Conservation (phyloP, 306 rosid species). For the Medicago arabica region DNA sequence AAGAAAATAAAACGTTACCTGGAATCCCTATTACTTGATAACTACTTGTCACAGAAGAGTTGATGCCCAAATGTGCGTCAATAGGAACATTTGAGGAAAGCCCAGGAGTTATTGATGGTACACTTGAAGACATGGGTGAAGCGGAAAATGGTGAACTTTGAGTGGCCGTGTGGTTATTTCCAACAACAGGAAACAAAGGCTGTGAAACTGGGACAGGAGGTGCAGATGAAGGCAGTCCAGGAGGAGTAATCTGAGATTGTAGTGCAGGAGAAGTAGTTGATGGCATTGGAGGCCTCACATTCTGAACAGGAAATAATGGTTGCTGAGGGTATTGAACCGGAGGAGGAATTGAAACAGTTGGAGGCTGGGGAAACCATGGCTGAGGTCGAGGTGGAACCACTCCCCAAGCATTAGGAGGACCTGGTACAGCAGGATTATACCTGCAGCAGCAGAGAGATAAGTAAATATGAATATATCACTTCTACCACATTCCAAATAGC, state of each 20-base stretch:
- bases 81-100: conserved; percentile 51
- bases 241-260: conserved; percentile 75
- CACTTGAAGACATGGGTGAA: conserved; percentile 59
- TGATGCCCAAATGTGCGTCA: conserved; percentile 60
- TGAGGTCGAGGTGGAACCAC: conserved; percentile 82
- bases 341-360: conserved; percentile 75
- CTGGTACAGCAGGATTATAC: conserved; percentile 65
- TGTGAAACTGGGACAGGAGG: conserved; percentile 79
- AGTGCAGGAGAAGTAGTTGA: conserved; percentile 59
- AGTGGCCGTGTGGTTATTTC: conserved; percentile 59
- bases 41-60: conserved; percentile 52
- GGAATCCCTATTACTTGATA: conserved; percentile 55
- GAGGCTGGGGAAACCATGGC: conserved; percentile 83
- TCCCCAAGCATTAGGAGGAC: conserved; percentile 72
- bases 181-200: conserved; percentile 97
- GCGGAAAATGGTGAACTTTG: conserved; percentile 75
- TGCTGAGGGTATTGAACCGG: conserved; percentile 75
- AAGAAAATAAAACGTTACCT: conserved; percentile 52
- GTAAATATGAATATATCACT: conserved; percentile 10
- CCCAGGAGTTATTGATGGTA: conserved; percentile 53
- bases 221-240: conserved; percentile 78
- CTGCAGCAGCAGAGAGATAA: conserved; percentile 53
- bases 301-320: conserved; percentile 98
- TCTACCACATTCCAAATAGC: conserved; percentile 12
- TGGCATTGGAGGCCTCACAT: conserved; percentile 70